Conservation (phyloP, 2,329 filamentous ascomycete species). For the Cordyceps javanica region DNA sequence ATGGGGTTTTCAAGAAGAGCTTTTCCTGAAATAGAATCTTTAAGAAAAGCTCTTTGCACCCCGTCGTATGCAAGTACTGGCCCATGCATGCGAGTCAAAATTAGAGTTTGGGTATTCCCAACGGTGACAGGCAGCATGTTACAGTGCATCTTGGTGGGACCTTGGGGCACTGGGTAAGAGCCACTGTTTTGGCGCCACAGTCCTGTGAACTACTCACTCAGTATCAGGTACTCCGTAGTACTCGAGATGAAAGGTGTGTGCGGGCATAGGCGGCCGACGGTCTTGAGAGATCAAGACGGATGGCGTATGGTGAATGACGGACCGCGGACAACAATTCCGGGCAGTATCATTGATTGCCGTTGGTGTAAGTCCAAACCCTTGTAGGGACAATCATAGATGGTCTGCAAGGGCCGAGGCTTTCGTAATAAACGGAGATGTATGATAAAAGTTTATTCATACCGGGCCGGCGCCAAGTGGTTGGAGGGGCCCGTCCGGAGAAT, state of each 20-base stretch:
- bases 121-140: constrained; percentile 1
- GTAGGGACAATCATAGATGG: background rate
- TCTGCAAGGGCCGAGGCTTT: background rate
- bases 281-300: too few species aligned
- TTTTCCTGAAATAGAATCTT: too few species aligned
- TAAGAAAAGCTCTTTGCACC: too few species aligned
- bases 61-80: background rate
- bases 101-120: constrained; percentile 3
- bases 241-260: background rate
- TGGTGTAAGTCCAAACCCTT: too few species aligned
- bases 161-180: background rate
- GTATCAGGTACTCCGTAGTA: too few species aligned
- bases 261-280: too few species aligned
- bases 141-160: constrained; percentile 7
- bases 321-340: too few species aligned
- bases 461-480: background rate
- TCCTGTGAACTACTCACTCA: background rate
- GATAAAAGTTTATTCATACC: background rate
- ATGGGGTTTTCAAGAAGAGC: background rate
- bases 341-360: too few species aligned
- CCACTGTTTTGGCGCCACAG: background rate
- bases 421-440: background rate
- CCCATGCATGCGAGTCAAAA: constrained; percentile 1
- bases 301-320: constrained; percentile 2
- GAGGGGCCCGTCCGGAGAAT: background rate